Base-by-base conservation (phyloP, 2,329 filamentous ascomycete genomes). In the Colletotrichum sp. region DNA sequence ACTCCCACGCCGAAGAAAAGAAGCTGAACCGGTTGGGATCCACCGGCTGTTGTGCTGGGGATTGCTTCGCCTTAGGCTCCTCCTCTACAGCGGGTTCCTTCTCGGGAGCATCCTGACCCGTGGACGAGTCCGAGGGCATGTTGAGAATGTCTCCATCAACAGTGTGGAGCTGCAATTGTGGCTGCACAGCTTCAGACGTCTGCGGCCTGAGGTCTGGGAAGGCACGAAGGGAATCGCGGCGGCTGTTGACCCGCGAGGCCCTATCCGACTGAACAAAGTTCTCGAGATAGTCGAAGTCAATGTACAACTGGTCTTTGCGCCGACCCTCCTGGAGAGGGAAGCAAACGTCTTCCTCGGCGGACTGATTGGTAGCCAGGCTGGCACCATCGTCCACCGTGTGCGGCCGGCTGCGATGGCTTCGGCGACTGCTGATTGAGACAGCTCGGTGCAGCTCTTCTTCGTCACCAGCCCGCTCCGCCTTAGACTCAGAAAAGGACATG, bases 1-100 rank as follows among this genome's bases (percentile, higher is more conserved):
- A 96, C 82, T 98, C 96, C 85, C 95, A 94, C 71, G 97, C 95
- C 1, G 97, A 98, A 0, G 96, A 98, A 85, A 99, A 99, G 86
- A 99, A 98, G 78, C 96, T 97, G 87, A 98, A 99, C 6, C 96
- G 92, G 82, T 96, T 97, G 36, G 92, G 90, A 74, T 95, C 93
- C 63, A 89, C 83, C 48, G 85, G 84, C 16, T 81, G 80, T n/a
- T 80, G 83, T 9, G 70, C 21, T 24, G 63, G 26, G 15, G 34
- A 48, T 18, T 78, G 79, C n/a, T 74, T 74, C 6, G 78, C 71
- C 71, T 80, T 81, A 70, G 84, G 79, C 78, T 86, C 85, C 5
- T 80, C 80, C 2, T 81, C 79, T 5, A 86, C 83, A 1, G 84
- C 78, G 5, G 80, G 79, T 4, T 78, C 80, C 80, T 92, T 92